Percentiles rank a stretch among this genome's conserved stretches.
phyloP scores from a whole-genome alignment of 2,329 filamentous ascomycete species.

The Malbranchea zuffiana region DNA sequence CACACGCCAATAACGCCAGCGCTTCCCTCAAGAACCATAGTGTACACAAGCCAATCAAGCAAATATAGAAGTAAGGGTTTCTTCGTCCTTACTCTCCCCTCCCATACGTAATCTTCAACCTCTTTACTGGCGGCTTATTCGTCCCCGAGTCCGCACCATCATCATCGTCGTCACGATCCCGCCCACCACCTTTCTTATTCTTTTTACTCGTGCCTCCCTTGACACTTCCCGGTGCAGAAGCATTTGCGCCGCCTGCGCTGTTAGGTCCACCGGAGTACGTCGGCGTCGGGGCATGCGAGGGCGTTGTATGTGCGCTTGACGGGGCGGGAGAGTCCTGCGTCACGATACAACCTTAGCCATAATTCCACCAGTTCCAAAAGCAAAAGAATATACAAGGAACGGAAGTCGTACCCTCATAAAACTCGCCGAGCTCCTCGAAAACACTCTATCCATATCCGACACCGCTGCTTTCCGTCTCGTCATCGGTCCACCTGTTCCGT shows the following conservation, averaged over 20 bases:
- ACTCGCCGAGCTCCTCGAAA: slow-evolving; percentile 39
- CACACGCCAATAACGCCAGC: too few species aligned
- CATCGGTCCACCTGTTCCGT: slow-evolving; percentile 24
- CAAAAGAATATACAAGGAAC: not conserved
- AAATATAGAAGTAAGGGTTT: too few species aligned
- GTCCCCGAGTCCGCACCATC: slow-evolving; percentile 24
- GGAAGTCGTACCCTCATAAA: slow-evolving; percentile 33
- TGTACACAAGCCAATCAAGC: too few species aligned
- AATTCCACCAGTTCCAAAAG: not conserved
- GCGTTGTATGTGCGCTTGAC: slow-evolving; percentile 37
- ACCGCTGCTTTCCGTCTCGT: slow-evolving; percentile 37
- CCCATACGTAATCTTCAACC: slow-evolving; percentile 38
- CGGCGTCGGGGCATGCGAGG: slow-evolving; percentile 37
- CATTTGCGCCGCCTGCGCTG: slow-evolving; percentile 16
- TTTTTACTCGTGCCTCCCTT: slow-evolving; percentile 33
- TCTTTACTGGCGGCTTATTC: slow-evolving; percentile 32
- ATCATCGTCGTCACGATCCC: slow-evolving; percentile 19
- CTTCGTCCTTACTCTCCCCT: slow-evolving; percentile 21
- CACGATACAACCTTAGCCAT: slow-evolving; percentile 2
- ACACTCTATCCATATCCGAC: slow-evolving; percentile 38
- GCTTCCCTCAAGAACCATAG: too few species aligned
- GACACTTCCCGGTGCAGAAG: slow-evolving; percentile 22
- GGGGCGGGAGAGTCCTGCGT: slow-evolving; percentile 34
- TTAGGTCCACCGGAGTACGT: slow-evolving; percentile 25
- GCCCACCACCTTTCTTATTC: slow-evolving; percentile 30